Percentiles rank a stretch among this genome's conserved stretches.
Conservation (phyloP, 805 yeast genomes). For the Ogataea dorogensis region DNA sequence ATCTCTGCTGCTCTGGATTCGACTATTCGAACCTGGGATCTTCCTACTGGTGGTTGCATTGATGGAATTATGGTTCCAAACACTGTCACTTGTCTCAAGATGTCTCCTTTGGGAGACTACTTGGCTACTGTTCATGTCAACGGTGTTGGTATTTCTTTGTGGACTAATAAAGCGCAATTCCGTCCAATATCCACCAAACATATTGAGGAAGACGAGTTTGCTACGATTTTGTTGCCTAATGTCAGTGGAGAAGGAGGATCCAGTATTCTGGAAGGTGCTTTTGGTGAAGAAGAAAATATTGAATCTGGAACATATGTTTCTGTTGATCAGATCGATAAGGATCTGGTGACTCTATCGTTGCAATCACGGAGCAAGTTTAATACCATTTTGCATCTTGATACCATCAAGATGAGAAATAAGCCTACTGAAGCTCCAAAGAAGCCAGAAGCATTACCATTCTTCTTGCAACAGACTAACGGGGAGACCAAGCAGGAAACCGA, state of each 20-base stretch:
- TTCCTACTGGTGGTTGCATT: slow-evolving; percentile 95
- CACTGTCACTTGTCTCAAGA: slow-evolving; percentile 77
- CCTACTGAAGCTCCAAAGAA: slow-evolving; percentile 87
- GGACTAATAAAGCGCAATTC: slow-evolving; percentile 92
- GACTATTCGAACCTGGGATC: slow-evolving; percentile 93
- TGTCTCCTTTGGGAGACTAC: slow-evolving; percentile 86
- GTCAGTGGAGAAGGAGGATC: slow-evolving; percentile 76
- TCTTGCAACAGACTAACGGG: slow-evolving; percentile 60
- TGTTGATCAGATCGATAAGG: slow-evolving; percentile 58
- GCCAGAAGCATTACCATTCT: slow-evolving; percentile 78
- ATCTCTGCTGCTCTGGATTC: slow-evolving; percentile 80
- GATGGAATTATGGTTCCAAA: slow-evolving; percentile 80
- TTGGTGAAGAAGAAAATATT: slow-evolving; percentile 38
- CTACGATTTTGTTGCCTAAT: slow-evolving; percentile 64
- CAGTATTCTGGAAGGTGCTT: slow-evolving; percentile 74
- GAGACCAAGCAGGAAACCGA: slow-evolving; percentile 56
- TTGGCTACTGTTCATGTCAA: slow-evolving; percentile 90
- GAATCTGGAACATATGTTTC: slow-evolving; percentile 44
- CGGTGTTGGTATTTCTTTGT: slow-evolving; percentile 84
- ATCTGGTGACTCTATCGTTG: slow-evolving; percentile 68
- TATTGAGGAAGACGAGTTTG: slow-evolving; percentile 74
- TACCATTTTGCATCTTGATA: slow-evolving; percentile 77
- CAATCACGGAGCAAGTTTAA: slow-evolving; percentile 78
- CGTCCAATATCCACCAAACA: slow-evolving; percentile 71
- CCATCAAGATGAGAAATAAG: slow-evolving; percentile 81